A percentile compares a stretch with the other conserved stretches of the same genome.
phyloP scores from a whole-genome alignment of 2,329 filamentous ascomycete genomes.

The Phaeoacremonium minimum region DNA sequence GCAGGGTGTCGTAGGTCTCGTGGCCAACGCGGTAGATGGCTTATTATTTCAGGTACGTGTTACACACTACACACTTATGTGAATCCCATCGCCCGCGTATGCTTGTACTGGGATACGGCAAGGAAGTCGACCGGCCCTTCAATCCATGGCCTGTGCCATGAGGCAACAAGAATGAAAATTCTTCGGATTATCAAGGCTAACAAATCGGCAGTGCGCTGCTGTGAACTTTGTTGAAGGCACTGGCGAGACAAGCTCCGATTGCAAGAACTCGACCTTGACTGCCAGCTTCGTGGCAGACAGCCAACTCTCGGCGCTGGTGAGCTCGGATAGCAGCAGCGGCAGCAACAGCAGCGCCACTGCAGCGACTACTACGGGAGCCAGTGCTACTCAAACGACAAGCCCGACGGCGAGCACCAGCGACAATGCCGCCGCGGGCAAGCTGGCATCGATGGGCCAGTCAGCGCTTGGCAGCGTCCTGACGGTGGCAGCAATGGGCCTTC shows the following conservation, averaged over 20 bases:
- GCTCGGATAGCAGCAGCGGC: constrained; percentile 13
- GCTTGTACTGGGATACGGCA: too few relatives aligned
- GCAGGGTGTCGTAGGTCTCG: constrained; percentile 50
- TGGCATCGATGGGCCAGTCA: background rate
- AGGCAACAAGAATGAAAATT: too few relatives aligned
- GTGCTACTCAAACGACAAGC: background rate
- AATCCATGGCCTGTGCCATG: too few relatives aligned
- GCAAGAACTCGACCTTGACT: constrained; percentile 32
- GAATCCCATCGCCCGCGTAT: too few relatives aligned
- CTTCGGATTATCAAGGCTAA: too few relatives aligned
- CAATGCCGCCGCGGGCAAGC: background rate
- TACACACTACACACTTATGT: too few relatives aligned
- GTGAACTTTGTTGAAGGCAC: constrained; percentile 49
- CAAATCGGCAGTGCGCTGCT: constrained; percentile 41
- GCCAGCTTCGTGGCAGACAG: constrained; percentile 22
- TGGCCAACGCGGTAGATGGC: constrained; percentile 49
- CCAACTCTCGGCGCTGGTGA: constrained; percentile 23
- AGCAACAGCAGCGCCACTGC: constrained; percentile 12
- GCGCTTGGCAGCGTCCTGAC: background rate
- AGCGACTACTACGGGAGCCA: constrained; percentile 5
- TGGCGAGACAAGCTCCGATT: constrained; percentile 20
- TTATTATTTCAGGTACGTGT: constrained; percentile 48
- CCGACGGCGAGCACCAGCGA: background rate
- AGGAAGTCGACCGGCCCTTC: too few relatives aligned
- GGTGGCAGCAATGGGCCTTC: background rate